These are phyloP conservation scores for Teratosphaeria zuluensis DNA, from an alignment of 2,329 filamentous ascomycete species.

Conservation along the genomic window DNA sequence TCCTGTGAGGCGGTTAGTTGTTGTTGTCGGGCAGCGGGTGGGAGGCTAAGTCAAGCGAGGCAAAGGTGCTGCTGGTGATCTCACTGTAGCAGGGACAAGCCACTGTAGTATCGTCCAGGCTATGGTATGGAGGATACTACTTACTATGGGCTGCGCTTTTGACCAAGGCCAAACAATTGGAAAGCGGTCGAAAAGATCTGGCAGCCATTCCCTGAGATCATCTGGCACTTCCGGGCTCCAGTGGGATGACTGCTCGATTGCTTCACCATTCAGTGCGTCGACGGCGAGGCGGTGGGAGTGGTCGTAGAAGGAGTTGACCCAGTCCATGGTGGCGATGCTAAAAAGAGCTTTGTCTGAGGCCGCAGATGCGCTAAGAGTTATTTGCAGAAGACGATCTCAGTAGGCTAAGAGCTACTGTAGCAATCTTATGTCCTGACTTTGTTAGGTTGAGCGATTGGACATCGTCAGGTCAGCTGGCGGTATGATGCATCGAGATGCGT, in stretches of 20 bases:
- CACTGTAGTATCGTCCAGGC: background rate
- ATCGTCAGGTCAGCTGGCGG: no score
- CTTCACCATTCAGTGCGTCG: conserved; percentile 15
- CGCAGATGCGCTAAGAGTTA: no score
- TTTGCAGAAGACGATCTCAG: no score
- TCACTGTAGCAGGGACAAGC: no score
- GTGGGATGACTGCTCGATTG: conserved; percentile 20
- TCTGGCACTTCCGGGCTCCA: conserved; percentile 24
- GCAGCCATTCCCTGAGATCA: conserved; percentile 22
- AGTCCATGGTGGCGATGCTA: conserved; percentile 8
- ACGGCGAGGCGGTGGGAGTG: conserved; percentile 20
- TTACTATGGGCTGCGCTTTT: conserved; percentile 19
- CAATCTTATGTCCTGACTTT: background rate
- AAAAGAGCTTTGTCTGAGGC: background rate
- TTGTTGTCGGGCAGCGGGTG: background rate
- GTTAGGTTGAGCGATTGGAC: background rate
- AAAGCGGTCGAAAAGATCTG: conserved; percentile 27
- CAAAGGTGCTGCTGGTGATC: no score
- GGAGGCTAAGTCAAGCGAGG: no score
- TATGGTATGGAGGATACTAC: no score
- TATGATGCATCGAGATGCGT: background rate
- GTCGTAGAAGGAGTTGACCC: conserved; percentile 8
- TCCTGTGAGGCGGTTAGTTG: conserved; percentile 16
- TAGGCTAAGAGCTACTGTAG: no score
- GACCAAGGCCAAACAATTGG: conserved; percentile 45